phyloP scores from a whole-genome alignment of 2,329 filamentous ascomycete species.

The Fusarium pininemorale region DNA sequence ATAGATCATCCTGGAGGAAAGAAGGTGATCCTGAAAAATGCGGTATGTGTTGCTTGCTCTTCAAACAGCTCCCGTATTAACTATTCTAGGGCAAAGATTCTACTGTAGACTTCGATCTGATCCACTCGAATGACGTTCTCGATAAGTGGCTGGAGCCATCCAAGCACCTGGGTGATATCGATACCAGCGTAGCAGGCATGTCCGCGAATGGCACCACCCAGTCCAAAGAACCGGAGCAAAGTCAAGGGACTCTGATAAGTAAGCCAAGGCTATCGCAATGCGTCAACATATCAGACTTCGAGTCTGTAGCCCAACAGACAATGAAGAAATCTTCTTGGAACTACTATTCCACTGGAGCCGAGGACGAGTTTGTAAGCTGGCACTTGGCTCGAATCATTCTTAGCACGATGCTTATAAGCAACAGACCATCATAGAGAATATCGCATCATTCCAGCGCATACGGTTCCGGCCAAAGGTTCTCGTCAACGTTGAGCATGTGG shows the following conservation, averaged over 20 bases:
- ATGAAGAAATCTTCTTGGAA: slow-evolving; percentile 20
- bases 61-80: accelerated
- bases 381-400: accelerated
- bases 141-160: slow-evolving; percentile 16
- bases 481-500: slow-evolving; percentile 16
- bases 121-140: slow-evolving; percentile 18
- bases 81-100: slow-evolving; percentile 14
- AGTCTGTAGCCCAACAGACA: neutral
- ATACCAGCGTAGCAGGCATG: neutral
- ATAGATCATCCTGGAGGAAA: slow-evolving; percentile 14
- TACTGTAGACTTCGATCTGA: slow-evolving; percentile 9
- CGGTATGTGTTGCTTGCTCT: neutral
- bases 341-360: slow-evolving; percentile 22
- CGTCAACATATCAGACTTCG: slow-evolving; percentile 11
- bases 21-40: slow-evolving; percentile 26
- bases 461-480: slow-evolving; percentile 14
- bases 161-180: slow-evolving; percentile 8
- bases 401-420: neutral
- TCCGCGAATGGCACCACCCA: neutral
- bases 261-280: slow-evolving; percentile 16
- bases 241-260: neutral
- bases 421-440: slow-evolving; percentile 18
- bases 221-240: neutral
- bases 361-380: slow-evolving; percentile 19
- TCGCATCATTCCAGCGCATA: neutral